phyloP scores from a whole-genome alignment of 169 alveolate species.

The Theileria annulata region DNA sequence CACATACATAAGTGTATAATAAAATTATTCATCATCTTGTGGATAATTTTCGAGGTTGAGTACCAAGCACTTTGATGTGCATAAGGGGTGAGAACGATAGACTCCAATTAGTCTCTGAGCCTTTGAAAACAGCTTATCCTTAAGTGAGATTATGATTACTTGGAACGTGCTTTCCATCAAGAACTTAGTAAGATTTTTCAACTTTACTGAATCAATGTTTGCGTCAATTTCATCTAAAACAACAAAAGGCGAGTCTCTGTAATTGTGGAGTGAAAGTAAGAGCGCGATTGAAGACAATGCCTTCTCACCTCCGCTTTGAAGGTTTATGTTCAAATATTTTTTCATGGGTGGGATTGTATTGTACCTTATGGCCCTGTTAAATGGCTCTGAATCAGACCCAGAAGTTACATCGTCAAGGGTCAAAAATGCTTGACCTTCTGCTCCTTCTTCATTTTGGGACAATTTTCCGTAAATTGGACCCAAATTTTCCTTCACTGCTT shows the following conservation, averaged over 20 bases:
- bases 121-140: conserved; percentile 80
- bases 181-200: conserved; percentile 74
- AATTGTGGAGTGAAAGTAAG: conserved; percentile 86
- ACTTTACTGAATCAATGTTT: conserved; percentile 86
- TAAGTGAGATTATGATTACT: conserved; percentile 84
- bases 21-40: not conserved
- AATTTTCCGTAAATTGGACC: conserved; percentile 72
- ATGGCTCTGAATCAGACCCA: conserved; percentile 70
- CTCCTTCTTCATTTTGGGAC: conserved; percentile 60
- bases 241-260: conserved; percentile 87
- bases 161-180: conserved; percentile 77
- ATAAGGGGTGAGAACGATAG: conserved; percentile 64
- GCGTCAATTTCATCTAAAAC: conserved; percentile 94
- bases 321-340: conserved; percentile 68
- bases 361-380: conserved; percentile 70
- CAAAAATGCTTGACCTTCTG: conserved; percentile 75
- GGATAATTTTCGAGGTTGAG: conserved; percentile 70
- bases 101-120: conserved; percentile 87
- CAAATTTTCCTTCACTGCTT: conserved; percentile 65
- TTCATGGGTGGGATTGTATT: conserved; percentile 80
- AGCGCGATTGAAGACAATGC: conserved; percentile 92
- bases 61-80: conserved; percentile 73
- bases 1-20: not conserved
- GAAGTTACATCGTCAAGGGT: conserved; percentile 69
- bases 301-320: conserved; percentile 94